Evolutionary conservation across 768 basidiomycete species (phyloP).

Genomic region (Agaricus sinodeliciosus): DNA sequence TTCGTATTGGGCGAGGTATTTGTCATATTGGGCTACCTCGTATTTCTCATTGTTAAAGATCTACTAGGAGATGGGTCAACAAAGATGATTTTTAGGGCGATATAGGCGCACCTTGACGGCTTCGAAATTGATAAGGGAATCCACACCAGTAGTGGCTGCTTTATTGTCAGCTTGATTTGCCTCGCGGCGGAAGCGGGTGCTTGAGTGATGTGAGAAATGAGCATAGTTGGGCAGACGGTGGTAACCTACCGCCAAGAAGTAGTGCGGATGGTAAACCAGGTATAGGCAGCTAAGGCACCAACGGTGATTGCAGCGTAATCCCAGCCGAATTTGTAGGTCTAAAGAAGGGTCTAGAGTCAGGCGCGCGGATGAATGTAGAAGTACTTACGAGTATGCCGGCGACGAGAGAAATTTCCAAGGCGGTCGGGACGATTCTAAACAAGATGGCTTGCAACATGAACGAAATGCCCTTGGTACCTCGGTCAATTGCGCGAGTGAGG

Average conservation of each 20-base stretch:
- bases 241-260: slow-evolving; percentile 84
- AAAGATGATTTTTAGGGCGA: background rate
- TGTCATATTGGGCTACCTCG: slow-evolving; percentile 89
- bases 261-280: slow-evolving; percentile 95
- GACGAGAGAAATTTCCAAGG: slow-evolving; percentile 92
- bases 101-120: slow-evolving; percentile 78
- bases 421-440: slow-evolving; percentile 94
- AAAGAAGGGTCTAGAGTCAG: background rate
- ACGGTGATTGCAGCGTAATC: slow-evolving; percentile 92
- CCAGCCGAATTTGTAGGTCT: slow-evolving; percentile 98
- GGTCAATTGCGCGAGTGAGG: slow-evolving; percentile 91
- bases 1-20: slow-evolving; percentile 81
- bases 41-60: slow-evolving; percentile 96
- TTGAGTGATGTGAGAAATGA: background rate
- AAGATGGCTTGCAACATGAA: slow-evolving; percentile 91
- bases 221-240: background rate
- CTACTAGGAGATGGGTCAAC: slow-evolving; percentile 30
- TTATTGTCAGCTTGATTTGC: slow-evolving; percentile 97
- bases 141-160: slow-evolving; percentile 89
- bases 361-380: too few relatives aligned
- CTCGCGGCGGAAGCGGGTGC: slow-evolving; percentile 88
- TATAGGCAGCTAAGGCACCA: slow-evolving; percentile 81
- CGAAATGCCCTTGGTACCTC: slow-evolving; percentile 98
- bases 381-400: slow-evolving; percentile 87
- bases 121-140: slow-evolving; percentile 96